Percentiles rank a stretch among this genome's conserved stretches.
Evolutionary conservation across 2,329 filamentous ascomycete species (phyloP).

Genomic region (Lojkania enalia): DNA sequence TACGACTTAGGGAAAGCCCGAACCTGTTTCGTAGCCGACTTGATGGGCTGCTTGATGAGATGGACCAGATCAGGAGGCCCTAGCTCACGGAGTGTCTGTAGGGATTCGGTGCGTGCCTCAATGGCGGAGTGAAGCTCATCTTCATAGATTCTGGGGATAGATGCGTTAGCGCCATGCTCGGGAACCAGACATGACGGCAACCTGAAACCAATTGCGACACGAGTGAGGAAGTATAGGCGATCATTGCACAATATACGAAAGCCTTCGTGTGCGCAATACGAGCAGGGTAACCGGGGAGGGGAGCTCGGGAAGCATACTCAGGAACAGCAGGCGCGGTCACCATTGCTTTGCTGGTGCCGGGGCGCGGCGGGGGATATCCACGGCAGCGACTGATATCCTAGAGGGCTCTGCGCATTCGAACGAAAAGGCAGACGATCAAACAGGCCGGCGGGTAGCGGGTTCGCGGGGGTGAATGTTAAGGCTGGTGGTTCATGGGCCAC

Average conservation of each 20-base stretch:
- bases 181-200: background rate
- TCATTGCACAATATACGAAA: too few species aligned
- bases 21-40: conserved; percentile 62
- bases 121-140: conserved; percentile 89
- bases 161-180: background rate
- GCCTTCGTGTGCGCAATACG: too few species aligned
- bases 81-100: conserved; percentile 84
- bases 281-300: too few species aligned
- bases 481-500: conserved; percentile 5
- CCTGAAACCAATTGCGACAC: too few species aligned
- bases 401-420: conserved; percentile 15
- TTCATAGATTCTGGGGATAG: conserved; percentile 77
- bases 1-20: conserved; percentile 10
- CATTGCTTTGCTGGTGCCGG: conserved; percentile 43
- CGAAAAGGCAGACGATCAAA: background rate
- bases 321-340: conserved; percentile 48
- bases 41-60: conserved; percentile 75
- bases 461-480: background rate
- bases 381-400: conserved; percentile 7
- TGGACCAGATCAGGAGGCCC: conserved; percentile 96
- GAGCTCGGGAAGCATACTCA: conserved; percentile 47
- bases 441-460: conserved; percentile 9
- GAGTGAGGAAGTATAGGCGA: too few species aligned
- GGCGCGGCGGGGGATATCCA: conserved; percentile 17
- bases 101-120: conserved; percentile 87